These are phyloP conservation scores for Botrytis galanthina DNA, from an alignment of 2,329 filamentous ascomycete species.

Conservation along the genomic window DNA sequence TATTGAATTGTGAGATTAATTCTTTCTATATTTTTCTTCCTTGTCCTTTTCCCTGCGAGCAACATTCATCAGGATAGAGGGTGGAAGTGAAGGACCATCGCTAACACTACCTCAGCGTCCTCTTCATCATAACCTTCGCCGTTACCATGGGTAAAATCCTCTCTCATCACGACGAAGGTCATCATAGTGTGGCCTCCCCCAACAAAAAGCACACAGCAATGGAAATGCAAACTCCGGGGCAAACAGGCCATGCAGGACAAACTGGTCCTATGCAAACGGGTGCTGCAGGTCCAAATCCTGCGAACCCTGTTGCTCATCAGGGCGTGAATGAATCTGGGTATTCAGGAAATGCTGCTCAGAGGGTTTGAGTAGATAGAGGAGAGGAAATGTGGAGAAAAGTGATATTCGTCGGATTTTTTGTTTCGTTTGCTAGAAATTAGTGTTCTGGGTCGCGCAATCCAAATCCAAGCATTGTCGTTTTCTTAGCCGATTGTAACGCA, in stretches of 20 bases:
- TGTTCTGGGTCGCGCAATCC: background rate
- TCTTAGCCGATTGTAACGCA: background rate
- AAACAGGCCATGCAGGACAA: background rate
- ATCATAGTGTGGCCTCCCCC: background rate
- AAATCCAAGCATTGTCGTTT: conserved; percentile 5
- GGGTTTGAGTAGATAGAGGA: background rate
- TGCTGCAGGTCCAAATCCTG: background rate
- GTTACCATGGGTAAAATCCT: background rate
- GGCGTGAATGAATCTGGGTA: background rate
- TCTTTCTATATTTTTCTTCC: background rate
- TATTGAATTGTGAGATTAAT: conserved; percentile 13
- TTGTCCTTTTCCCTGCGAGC: background rate
- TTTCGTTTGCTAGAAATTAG: background rate
- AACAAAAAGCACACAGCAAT: background rate
- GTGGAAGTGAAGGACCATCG: too few relatives aligned
- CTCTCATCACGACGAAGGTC: background rate
- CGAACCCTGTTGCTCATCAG: background rate
- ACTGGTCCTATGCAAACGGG: background rate
- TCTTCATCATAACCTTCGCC: conserved; percentile 16
- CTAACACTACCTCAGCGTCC: background rate
- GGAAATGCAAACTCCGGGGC: conserved; percentile 11
- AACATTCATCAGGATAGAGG: background rate
- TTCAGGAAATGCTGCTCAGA: background rate
- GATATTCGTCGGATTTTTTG: background rate
- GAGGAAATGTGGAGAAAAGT: background rate